Evolutionary conservation across 345 rosid genomes (phyloP).

Genomic region (Stellera chamaejasme): DNA sequence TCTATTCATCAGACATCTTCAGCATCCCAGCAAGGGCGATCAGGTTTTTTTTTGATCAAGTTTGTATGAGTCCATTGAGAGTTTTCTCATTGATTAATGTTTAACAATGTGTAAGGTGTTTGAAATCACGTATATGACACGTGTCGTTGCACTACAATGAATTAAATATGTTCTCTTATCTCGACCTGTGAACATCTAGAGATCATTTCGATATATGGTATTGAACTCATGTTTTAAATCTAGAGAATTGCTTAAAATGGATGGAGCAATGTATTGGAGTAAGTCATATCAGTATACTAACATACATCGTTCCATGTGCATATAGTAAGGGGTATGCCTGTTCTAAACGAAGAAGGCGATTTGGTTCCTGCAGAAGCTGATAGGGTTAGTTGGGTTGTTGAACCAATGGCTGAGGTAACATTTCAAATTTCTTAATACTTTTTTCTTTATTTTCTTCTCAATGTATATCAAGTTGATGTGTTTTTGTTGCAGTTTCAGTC

Average conservation of each 20-base stretch:
- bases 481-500: slow-evolving; percentile 13
- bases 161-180: neutral
- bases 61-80: neutral
- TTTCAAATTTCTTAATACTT: neutral
- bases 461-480: too few relatives aligned
- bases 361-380: slow-evolving; percentile 45
- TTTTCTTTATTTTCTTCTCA: too few relatives aligned
- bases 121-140: neutral
- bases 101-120: neutral
- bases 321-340: slow-evolving; percentile 74
- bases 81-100: neutral
- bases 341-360: slow-evolving; percentile 82
- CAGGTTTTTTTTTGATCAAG: slow-evolving; percentile 33
- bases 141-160: slow-evolving; percentile 3
- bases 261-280: neutral
- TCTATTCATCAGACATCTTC: slow-evolving; percentile 65
- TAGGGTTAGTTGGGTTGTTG: slow-evolving; percentile 48
- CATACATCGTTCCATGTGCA: neutral
- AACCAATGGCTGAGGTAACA: slow-evolving; percentile 63
- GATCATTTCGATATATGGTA: too few relatives aligned
- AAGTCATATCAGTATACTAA: too few relatives aligned
- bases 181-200: neutral
- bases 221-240: neutral
- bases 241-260: neutral
- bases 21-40: slow-evolving; percentile 42